These are phyloP conservation scores for Phytophthora pseudosyringae DNA, from an alignment of 352 stramenopile genomes.

Conservation along the genomic window DNA sequence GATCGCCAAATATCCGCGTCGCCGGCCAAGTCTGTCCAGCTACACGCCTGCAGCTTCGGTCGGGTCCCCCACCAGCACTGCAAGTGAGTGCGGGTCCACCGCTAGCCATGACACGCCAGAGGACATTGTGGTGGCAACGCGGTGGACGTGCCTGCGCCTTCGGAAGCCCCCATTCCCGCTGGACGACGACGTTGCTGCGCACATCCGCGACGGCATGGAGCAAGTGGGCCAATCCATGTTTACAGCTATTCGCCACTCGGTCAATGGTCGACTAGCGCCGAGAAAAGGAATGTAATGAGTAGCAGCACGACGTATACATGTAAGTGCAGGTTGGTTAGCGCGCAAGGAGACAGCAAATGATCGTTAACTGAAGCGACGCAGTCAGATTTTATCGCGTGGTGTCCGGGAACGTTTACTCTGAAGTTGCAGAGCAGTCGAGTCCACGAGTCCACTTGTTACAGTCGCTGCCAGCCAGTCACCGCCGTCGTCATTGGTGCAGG, in stretches of 20 bases:
- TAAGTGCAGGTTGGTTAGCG: no score
- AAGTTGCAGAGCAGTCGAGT: neutral
- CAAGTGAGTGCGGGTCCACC: neutral
- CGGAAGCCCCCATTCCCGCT: constrained; percentile 34
- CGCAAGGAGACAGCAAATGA: no score
- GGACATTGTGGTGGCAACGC: constrained; percentile 34
- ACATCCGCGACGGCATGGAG: constrained; percentile 37
- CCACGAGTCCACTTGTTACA: no score
- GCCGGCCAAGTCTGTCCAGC: constrained; percentile 1
- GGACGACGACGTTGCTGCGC: constrained; percentile 27
- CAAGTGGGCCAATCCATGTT: constrained; percentile 34
- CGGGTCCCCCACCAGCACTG: constrained; percentile 1
- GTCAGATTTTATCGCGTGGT: no score
- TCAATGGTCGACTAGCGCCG: constrained; percentile 1
- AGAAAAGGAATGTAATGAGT: neutral
- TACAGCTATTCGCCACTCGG: constrained; percentile 25
- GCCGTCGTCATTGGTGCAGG: no score
- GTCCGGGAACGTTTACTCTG: no score
- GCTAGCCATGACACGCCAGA: constrained; percentile 10
- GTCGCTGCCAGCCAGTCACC: no score
- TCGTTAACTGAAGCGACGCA: no score
- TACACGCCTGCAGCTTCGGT: neutral
- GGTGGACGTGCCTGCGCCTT: constrained; percentile 47
- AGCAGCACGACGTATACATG: neutral
- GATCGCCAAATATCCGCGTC: constrained; percentile 34